Base-by-base conservation (phyloP, 345 rosid species). In the Gossypium thurberi region DNA sequence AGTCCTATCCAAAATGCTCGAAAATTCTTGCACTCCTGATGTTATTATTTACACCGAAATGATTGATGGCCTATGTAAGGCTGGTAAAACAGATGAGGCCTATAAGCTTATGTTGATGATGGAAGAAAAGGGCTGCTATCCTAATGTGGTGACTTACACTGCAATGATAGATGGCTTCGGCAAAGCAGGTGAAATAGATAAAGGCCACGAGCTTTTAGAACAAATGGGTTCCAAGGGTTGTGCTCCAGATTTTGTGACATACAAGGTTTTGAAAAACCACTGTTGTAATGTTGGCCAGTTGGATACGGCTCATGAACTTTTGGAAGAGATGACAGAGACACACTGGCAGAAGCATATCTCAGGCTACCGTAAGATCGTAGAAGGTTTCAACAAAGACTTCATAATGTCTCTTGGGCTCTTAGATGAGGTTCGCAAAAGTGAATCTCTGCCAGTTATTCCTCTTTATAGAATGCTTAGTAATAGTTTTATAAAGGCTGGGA, bases 91-190 rank as follows among this genome's bases (percentile, higher is more conserved):
- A 46, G 98, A 89, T 74, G 97, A 87, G 81, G 99, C 99, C 52
- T 85, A 78, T 76, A 95, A 85, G 84, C 91, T 95, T 62, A 88
- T 95, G 92, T 73, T 81, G 79, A 82, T 92, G 96, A 95, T 92
- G 98, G 98, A 90, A 84, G 98, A 95, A 76, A 92, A 88, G 56
- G 91, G 91, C 8, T 92, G 97, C 73, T 51, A 74, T 70, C 97
- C 99, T 15, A 92, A 95, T 87, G 99, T 92, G 56, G 92, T 92
- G 82, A 92, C 99, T n/a, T 95, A 90, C 80, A 95, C 98, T 11
- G 99, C 99, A 71, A 84, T 95, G 92, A 95, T 90, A 17, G 97
- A 95, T 84, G 99, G 98, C 15, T 87, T 89, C 79, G 99, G 99
- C 71, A 86, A 81, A 84, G 75, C 69, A 10, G 90, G 97, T 66